Conservation (phyloP, 148 eudicot species). For the Agrostemma githago region DNA sequence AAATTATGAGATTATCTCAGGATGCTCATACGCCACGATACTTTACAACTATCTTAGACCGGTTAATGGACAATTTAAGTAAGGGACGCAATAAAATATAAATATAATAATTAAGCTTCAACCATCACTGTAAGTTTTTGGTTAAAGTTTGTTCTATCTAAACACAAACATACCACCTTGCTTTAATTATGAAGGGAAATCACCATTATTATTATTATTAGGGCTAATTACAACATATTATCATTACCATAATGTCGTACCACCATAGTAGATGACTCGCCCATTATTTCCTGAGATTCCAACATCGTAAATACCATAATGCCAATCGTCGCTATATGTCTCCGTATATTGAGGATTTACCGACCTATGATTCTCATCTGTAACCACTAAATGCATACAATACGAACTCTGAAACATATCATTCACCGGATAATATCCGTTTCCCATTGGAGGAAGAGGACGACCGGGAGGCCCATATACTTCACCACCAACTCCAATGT, state of each 20-base stretch:
- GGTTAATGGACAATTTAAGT: no score
- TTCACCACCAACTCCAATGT: neutral
- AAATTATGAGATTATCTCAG: no score
- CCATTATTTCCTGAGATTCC: neutral
- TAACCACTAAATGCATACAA: neutral
- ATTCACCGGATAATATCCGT: neutral
- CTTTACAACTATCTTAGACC: no score
- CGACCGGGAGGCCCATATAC: neutral
- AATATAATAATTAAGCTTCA: no score
- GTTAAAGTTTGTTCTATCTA: no score
- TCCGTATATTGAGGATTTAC: neutral
- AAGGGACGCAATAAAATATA: no score
- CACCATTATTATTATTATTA: no score
- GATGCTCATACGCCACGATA: no score
- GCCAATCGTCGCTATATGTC: slow-evolving; percentile 4
- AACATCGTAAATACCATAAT: neutral
- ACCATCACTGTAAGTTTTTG: no score
- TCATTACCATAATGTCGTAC: neutral
- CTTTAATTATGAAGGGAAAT: no score
- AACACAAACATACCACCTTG: no score
- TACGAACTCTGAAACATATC: neutral
- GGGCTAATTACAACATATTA: neutral
- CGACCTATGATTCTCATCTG: neutral
- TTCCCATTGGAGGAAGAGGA: neutral
- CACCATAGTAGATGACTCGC: neutral